These are phyloP conservation scores for Prunus mongolica DNA, from an alignment of 306 rosid species.

Conservation along the genomic window DNA sequence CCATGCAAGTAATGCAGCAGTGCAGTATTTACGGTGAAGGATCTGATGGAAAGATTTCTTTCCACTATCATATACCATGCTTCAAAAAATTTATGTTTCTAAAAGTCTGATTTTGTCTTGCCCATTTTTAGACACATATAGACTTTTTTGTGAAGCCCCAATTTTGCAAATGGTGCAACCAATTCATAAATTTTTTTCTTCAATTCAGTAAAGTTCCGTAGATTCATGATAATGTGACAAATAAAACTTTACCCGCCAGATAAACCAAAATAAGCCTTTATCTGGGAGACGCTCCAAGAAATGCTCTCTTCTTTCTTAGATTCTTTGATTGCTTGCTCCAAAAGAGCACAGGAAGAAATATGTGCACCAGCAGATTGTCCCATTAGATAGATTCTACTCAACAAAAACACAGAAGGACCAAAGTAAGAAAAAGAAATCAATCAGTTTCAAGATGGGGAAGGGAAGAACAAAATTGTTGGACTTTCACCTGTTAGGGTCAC, in stretches of 20 bases:
- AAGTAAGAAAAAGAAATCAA: slow-evolving; percentile 9
- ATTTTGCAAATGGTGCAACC: background rate
- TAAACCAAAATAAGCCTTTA: slow-evolving; percentile 88
- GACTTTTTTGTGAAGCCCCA: background rate
- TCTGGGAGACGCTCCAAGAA: slow-evolving; percentile 64
- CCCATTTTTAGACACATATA: background rate
- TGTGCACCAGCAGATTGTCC: slow-evolving; percentile 99
- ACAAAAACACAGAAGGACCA: slow-evolving; percentile 3
- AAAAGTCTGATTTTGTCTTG: background rate
- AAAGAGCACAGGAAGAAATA: slow-evolving; percentile 77
- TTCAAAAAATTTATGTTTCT: background rate
- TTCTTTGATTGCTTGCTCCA: slow-evolving; percentile 78
- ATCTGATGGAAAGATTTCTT: background rate
- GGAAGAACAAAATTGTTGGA: slow-evolving; percentile 15
- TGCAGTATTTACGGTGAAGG: background rate
- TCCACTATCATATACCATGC: background rate
- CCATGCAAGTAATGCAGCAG: background rate
- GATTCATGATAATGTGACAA: slow-evolving; percentile 8
- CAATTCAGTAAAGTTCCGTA: slow-evolving; percentile 5
- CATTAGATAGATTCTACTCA: slow-evolving; percentile 79
- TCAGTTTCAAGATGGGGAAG: slow-evolving; percentile 12
- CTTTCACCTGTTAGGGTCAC: slow-evolving; percentile 79
- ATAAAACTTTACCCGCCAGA: slow-evolving; percentile 79
- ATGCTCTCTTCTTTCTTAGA: slow-evolving; percentile 35
- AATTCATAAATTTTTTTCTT: background rate